Base-by-base conservation (phyloP, 805 yeast genomes). In the Wickerhamomyces xylosicus region DNA sequence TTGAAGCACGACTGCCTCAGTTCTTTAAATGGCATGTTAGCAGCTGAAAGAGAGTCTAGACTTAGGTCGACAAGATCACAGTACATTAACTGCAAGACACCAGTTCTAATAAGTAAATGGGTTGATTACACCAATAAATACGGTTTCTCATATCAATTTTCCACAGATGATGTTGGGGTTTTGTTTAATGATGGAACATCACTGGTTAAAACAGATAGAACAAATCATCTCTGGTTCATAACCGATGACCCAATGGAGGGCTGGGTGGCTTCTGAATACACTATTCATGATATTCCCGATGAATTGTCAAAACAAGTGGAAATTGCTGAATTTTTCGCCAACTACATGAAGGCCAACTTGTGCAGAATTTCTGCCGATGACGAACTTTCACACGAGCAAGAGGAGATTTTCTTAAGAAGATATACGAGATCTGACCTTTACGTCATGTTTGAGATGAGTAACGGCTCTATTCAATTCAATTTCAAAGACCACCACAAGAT, bases 41-140 rank as follows among this genome's bases (percentile, higher is more conserved):
- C 62, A 43, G 63, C 70, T 8, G 71, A 67, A 43, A 66, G 69
- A 25, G 70, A 66, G 44, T 58, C 67, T 31, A 61, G 63, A 47
- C 63, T 64, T 66, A 54, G 59, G 53, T 42, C 54, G 2, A 29
- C 36, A 9, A 43, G 39, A 19, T 19, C 41, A 4, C 19, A 43
- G 1, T 37, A 31, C 2, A 41, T 36, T 5, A 45, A 40, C 8
- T 31, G 49, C 37, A 59, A 57, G 40, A 71, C 74, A 45, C 94
- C 89, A 11, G 72, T 77, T 16, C 74, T 85, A 43, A 77, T 90
- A 33, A 83, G 94, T 44, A 89, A 90, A 57, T 92, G 99, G 99
- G 97, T 94, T 21, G 99, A 92, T 58, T 92, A 90, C 58, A 83
- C 96, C 20, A 87, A 89, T 63, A 86, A 83, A 58, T 94, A 90